phyloP scores from a whole-genome alignment of 2,329 filamentous ascomycete genomes.

The Alternaria ventricosa region DNA sequence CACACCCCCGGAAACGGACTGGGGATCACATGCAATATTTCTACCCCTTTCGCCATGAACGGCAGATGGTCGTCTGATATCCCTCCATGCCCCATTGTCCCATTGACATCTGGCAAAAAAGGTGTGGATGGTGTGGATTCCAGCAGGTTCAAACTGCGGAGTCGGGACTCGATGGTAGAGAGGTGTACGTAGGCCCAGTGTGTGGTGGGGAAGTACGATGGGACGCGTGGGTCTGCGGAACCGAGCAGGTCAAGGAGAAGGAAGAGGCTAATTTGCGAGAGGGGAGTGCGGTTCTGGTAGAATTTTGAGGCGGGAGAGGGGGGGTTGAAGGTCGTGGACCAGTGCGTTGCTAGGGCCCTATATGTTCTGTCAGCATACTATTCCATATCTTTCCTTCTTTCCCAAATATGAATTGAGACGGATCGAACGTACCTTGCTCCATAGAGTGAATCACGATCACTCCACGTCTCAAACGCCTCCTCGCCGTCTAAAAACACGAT shows the following conservation, averaged over 20 bases:
- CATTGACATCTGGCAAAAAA: constrained; percentile 58
- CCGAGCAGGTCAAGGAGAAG: constrained; percentile 92
- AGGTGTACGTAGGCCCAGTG: constrained; percentile 91
- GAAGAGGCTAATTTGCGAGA: constrained; percentile 85
- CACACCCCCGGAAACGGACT: constrained; percentile 81
- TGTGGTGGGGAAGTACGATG: constrained; percentile 86
- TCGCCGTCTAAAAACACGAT: constrained; percentile 92
- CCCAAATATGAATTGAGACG: neutral
- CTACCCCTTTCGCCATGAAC: constrained; percentile 85
- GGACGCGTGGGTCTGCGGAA: constrained; percentile 69
- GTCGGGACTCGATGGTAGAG: constrained; percentile 73
- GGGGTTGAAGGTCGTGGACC: constrained; percentile 75
- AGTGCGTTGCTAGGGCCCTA: constrained; percentile 75
- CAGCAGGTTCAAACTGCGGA: constrained; percentile 71
- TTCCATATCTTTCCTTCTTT: neutral
- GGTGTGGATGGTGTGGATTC: constrained; percentile 61
- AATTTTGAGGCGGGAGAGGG: constrained; percentile 65
- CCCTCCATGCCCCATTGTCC: constrained; percentile 38
- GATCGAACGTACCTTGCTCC: constrained; percentile 69
- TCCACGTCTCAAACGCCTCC: constrained; percentile 87
- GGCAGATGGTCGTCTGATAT: constrained; percentile 91
- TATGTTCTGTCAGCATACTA: neutral
- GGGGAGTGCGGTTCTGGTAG: constrained; percentile 68
- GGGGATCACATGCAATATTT: constrained; percentile 89
- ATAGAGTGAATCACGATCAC: constrained; percentile 82